These are phyloP conservation scores for Solanum bulbocastanum DNA, from an alignment of 257 asterid genomes.

Conservation along the genomic window DNA sequence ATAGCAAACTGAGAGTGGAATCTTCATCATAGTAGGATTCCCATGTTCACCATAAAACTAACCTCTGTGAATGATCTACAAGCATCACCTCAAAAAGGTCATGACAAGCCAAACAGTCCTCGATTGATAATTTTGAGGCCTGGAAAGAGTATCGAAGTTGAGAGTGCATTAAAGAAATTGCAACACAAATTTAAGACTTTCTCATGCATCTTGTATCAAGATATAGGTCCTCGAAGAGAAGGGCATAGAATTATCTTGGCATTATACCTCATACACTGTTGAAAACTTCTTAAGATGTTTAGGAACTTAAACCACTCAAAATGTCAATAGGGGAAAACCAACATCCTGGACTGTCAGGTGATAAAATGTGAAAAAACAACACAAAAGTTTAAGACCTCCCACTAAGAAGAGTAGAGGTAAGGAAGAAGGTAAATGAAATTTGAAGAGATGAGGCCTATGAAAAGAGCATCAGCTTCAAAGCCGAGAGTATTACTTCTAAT, in stretches of 20 bases:
- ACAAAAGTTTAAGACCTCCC: background rate
- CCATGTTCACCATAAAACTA: conserved; percentile 6
- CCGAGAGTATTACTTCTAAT: background rate
- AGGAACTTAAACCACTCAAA: background rate
- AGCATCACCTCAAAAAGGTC: conserved; percentile 85
- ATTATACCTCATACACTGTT: background rate
- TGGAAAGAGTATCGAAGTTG: conserved; percentile 13
- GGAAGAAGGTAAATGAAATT: background rate
- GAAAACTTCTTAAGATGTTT: background rate
- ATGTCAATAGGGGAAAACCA: background rate
- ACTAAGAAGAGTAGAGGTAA: background rate
- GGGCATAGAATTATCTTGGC: background rate
- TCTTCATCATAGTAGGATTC: background rate
- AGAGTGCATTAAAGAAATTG: background rate
- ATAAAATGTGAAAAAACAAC: background rate
- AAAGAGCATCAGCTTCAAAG: background rate
- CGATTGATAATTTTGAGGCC: conserved; percentile 77
- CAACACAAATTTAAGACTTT: background rate
- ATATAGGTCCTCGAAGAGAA: background rate
- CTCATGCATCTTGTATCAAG: background rate
- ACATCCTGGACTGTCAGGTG: background rate
- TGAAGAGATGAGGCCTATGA: background rate
- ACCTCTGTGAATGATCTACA: conserved; percentile 81
- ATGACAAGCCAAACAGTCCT: conserved; percentile 70
- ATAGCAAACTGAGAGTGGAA: background rate